Evolutionary conservation across 2,329 filamentous ascomycete genomes (phyloP).

Genomic region (Colletotrichum sp.): DNA sequence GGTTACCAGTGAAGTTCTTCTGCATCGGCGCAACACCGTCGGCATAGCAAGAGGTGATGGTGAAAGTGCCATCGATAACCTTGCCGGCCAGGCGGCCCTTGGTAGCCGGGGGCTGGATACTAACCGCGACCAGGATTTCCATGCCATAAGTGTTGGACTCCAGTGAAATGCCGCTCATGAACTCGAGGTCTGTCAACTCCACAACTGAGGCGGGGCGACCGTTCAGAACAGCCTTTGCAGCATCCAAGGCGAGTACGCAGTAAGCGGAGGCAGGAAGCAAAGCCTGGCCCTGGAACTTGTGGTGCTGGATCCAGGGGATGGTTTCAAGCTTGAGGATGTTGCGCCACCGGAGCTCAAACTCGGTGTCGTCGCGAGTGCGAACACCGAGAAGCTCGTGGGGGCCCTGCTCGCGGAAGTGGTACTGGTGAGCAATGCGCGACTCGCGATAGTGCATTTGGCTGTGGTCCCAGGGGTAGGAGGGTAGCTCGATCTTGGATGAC

Average conservation of each 20-base stretch:
- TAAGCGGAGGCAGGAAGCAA: slow-evolving; percentile 52
- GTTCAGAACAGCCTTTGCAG: slow-evolving; percentile 34
- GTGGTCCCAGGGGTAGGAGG: slow-evolving; percentile 43
- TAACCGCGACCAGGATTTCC: slow-evolving; percentile 26
- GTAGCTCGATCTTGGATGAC: slow-evolving; percentile 31
- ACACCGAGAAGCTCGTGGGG: slow-evolving; percentile 39
- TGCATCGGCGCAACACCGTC: slow-evolving; percentile 18
- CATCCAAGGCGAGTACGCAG: slow-evolving; percentile 48
- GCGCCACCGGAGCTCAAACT: slow-evolving; percentile 23
- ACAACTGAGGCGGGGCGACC: slow-evolving; percentile 29
- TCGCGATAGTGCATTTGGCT: slow-evolving; percentile 38
- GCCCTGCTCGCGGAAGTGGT: slow-evolving; percentile 31
- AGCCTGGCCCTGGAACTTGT: slow-evolving; percentile 37
- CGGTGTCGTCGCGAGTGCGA: slow-evolving; percentile 9
- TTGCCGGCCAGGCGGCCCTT: slow-evolving; percentile 13
- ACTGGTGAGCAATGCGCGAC: slow-evolving; percentile 30
- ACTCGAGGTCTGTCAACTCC: slow-evolving; percentile 36
- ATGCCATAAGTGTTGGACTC: slow-evolving; percentile 28
- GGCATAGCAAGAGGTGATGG: slow-evolving; percentile 20
- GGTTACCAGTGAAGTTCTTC: slow-evolving; percentile 22
- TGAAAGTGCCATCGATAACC: slow-evolving; percentile 19
- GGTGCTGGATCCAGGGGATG: slow-evolving; percentile 41
- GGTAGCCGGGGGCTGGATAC: slow-evolving; percentile 16
- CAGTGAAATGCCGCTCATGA: slow-evolving; percentile 35
- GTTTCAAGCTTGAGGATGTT: slow-evolving; percentile 25